Percentiles rank a stretch among this genome's conserved stretches.
phyloP scores from a whole-genome alignment of 176 grass and related monocot species.

The Panicum miliaceum region DNA sequence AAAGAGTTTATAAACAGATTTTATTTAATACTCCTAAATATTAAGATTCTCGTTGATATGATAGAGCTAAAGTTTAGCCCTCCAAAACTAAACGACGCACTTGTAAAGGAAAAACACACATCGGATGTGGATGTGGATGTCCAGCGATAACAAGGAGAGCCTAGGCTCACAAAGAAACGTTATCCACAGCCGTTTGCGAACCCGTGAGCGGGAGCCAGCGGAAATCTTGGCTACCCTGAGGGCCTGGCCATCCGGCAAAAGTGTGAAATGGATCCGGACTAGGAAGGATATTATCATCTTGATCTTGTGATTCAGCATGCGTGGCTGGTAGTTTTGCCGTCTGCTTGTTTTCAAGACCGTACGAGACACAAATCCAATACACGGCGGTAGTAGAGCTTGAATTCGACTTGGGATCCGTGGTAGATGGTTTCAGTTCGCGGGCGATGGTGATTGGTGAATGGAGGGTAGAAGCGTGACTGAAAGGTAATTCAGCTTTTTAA shows the following conservation, averaged over 20 bases:
- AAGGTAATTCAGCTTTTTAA: not conserved
- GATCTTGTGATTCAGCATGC: not conserved
- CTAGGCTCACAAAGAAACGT: constrained; percentile 17
- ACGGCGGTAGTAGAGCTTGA: no score
- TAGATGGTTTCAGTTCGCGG: no score
- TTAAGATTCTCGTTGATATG: no score
- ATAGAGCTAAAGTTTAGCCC: no score
- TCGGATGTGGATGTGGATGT: not conserved
- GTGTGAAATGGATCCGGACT: not conserved
- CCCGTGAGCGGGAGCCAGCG: constrained; percentile 23
- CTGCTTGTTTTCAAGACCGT: no score
- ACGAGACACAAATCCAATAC: no score
- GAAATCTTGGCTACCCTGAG: not conserved
- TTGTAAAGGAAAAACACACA: not conserved
- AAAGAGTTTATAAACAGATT: no score
- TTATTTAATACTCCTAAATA: no score
- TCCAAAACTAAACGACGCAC: no score
- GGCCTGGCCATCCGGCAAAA: not conserved
- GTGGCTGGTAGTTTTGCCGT: not conserved
- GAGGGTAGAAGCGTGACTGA: not conserved
- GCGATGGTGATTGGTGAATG: no score
- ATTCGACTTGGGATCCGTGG: no score
- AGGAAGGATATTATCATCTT: not conserved
- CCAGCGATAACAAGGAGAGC: constrained; percentile 11
- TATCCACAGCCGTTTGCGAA: constrained; percentile 26